These are phyloP conservation scores for Monilinia vaccinii-corymbosi DNA, from an alignment of 2,329 filamentous ascomycete genomes.

Conservation along the genomic window DNA sequence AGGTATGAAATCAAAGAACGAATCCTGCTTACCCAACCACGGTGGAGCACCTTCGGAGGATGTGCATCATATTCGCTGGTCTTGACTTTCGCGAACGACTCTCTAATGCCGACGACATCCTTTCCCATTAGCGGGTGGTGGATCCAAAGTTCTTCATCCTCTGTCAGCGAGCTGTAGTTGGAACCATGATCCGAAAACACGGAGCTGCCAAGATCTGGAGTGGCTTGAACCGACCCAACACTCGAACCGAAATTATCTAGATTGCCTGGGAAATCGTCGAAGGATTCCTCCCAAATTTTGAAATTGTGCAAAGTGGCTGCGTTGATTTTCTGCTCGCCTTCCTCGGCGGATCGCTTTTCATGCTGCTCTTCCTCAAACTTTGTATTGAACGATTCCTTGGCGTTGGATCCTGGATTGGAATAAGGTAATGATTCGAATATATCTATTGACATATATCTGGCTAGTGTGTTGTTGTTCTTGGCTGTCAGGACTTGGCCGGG, in stretches of 20 bases:
- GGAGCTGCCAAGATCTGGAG: neutral
- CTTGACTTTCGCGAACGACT: neutral
- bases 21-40: neutral
- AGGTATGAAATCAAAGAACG: neutral
- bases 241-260: neutral
- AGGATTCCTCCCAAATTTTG: neutral
- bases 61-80: neutral
- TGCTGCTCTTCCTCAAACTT: neutral
- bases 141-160: neutral
- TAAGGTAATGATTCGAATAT: neutral
- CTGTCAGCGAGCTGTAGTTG: neutral
- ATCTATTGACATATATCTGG: neutral
- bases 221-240: neutral
- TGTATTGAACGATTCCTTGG: neutral
- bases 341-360: neutral
- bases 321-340: neutral
- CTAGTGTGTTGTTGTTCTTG: neutral
- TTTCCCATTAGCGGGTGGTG: neutral
- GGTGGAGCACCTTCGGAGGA: neutral
- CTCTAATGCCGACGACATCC: neutral
- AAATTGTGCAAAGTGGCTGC: neutral
- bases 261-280: neutral
- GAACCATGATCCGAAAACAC: neutral
- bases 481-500: neutral
- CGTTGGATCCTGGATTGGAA: neutral